phyloP scores from a whole-genome alignment of 2,329 filamentous ascomycete genomes.

The Sclerotinia minor region DNA sequence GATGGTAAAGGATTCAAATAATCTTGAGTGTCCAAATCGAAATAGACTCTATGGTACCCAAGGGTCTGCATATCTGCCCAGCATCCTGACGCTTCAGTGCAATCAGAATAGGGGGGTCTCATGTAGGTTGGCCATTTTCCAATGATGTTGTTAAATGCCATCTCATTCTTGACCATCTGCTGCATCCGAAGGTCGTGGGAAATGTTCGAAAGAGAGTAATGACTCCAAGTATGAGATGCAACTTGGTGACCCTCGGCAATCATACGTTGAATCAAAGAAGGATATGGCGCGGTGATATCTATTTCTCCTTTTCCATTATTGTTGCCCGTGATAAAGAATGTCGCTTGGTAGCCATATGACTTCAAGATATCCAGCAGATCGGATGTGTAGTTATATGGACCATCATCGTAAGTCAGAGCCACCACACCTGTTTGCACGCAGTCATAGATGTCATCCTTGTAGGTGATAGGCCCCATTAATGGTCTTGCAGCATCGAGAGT shows the following conservation, averaged over 20 bases:
- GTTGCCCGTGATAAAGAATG: conserved; percentile 65
- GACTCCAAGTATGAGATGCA: conserved; percentile 57
- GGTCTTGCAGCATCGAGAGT: conserved; percentile 52
- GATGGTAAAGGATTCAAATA: conserved; percentile 47
- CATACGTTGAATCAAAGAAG: conserved; percentile 47
- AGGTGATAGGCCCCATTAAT: conserved; percentile 54
- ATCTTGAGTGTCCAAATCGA: conserved; percentile 52
- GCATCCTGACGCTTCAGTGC: conserved; percentile 43
- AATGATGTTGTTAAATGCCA: conserved; percentile 54
- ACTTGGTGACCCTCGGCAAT: conserved; percentile 53
- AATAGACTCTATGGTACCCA: conserved; percentile 51
- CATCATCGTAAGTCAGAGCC: conserved; percentile 67
- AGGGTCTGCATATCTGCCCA: conserved; percentile 41
- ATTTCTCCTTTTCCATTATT: conserved; percentile 47
- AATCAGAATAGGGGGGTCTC: conserved; percentile 45
- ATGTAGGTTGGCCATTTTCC: conserved; percentile 56
- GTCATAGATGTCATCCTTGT: conserved; percentile 58
- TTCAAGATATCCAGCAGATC: conserved; percentile 62
- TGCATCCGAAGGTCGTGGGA: conserved; percentile 46
- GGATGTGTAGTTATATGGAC: conserved; percentile 64
- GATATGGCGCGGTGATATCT: conserved; percentile 46
- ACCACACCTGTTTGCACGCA: conserved; percentile 57
- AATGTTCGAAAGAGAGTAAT: conserved; percentile 48
- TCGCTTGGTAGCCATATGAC: conserved; percentile 61
- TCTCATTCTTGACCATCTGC: conserved; percentile 54